Conservation (phyloP, 306 rosid species). For the Vigna unguiculata region DNA sequence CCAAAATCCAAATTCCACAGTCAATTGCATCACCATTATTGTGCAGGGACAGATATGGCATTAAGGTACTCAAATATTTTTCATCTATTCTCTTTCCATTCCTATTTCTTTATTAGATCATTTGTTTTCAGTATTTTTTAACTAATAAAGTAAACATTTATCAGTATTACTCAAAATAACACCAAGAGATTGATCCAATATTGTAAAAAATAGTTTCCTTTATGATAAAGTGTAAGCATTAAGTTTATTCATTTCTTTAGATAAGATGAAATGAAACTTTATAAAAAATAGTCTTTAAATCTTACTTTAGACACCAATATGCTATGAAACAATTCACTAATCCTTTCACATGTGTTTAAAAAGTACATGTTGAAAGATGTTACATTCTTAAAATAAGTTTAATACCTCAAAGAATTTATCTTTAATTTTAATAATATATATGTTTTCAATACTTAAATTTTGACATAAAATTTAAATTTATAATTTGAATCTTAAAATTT, state of each 20-base stretch:
- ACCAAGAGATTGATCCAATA: too few relatives aligned
- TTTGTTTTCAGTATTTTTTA: too few relatives aligned
- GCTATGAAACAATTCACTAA: too few relatives aligned
- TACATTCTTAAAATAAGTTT: neutral
- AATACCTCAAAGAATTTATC: neutral
- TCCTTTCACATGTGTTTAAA: too few relatives aligned
- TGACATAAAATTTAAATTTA: too few relatives aligned
- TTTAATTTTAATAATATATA: neutral
- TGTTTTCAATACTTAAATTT: too few relatives aligned
- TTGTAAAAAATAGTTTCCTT: too few relatives aligned
- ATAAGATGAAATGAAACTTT: neutral
- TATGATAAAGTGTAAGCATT: too few relatives aligned
- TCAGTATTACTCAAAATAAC: too few relatives aligned
- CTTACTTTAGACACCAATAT: neutral
- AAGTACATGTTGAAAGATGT: neutral
- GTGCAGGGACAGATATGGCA: neutral
- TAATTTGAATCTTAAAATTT: too few relatives aligned
- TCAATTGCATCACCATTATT: constrained; percentile 25
- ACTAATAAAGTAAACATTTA: too few relatives aligned
- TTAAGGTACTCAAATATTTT: neutral
- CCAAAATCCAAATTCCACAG: constrained; percentile 39
- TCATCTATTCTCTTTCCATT: neutral
- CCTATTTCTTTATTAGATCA: neutral
- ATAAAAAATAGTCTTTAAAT: neutral
- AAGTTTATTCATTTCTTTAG: neutral